Base-by-base conservation (phyloP, 78 protist genomes). In the Cavenderia fasciculata region DNA sequence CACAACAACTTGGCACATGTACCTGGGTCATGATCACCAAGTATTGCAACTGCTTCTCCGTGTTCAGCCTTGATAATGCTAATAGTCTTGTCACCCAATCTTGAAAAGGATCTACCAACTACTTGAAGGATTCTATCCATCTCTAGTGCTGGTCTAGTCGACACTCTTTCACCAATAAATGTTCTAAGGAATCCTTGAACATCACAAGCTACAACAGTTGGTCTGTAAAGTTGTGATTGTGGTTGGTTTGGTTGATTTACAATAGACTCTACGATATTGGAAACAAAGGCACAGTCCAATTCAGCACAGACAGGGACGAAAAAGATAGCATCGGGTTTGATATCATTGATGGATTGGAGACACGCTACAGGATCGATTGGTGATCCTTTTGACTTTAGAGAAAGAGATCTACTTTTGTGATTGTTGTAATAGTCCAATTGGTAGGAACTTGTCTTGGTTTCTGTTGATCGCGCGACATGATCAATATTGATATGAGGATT, bases 21-120 rank as follows among this genome's bases (percentile, higher is more conserved):
- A 6, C 71, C 90, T 11, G 90, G 90, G 18, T 66, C 76, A 34
- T 62, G 65, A 16, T 65, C 66, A 21, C 90, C 76, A 46, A 82
- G 43, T 14, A 82, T 82, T 0, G 90, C 90, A 7, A 74, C 78
- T 2, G 90, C 90, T 40, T 82, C 90, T 12, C 90, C 90, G 56
- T 82, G 68, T 51, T 82, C 90, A 2, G 90, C 66, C 33, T 82
- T 82, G 40, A 82, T 68, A 14, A 82, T 74, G 2, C 73, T 62
- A 19, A 73, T 38, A 14, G 54, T 73, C 27, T 62, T 41, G 19
- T 31, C 33, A 2, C 61, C 87, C n/a, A 23, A 16, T 14, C 27
- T 56, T 14, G 44, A 62, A 0, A 82, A 34, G 16, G 76, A 21
- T 19, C 36, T 25, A 23, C 56, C 47, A 11, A 82, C 52, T n/a